Conservation (phyloP, 768 basidiomycete species). For the Agrocybe chaxingu region DNA sequence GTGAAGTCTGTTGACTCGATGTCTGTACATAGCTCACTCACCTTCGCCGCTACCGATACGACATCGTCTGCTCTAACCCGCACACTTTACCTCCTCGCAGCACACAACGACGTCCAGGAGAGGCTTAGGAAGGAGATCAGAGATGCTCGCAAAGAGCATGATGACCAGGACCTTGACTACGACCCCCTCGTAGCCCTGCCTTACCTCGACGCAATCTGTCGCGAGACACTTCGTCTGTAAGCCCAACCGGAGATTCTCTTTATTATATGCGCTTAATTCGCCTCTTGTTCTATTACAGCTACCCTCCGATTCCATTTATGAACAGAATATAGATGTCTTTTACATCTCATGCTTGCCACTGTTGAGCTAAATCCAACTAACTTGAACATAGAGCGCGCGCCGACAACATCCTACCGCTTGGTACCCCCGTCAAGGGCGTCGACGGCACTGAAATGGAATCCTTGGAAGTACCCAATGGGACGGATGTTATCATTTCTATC, state of each 20-base stretch:
- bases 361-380: background rate
- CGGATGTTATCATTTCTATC: slow-evolving; percentile 34
- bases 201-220: slow-evolving; percentile 35
- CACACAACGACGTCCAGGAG: slow-evolving; percentile 25
- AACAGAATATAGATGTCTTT: slow-evolving; percentile 2
- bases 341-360: slow-evolving; percentile 1
- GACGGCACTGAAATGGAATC: slow-evolving; percentile 34
- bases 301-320: slow-evolving; percentile 17
- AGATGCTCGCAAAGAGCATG: slow-evolving; percentile 18
- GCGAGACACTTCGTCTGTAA: slow-evolving; percentile 38
- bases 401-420: slow-evolving; percentile 41
- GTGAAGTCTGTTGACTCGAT: background rate
- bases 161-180: slow-evolving; percentile 26
- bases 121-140: slow-evolving; percentile 34
- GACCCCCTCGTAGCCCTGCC: slow-evolving; percentile 34
- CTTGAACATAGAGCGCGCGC: slow-evolving; percentile 16
- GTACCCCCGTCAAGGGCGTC: slow-evolving; percentile 29
- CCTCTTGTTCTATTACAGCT: slow-evolving; percentile 4
- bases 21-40: slow-evolving; percentile 15
- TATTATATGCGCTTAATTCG: too few species aligned
- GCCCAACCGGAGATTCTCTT: slow-evolving; percentile 1
- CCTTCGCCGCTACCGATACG: slow-evolving; percentile 42
- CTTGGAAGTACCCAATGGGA: slow-evolving; percentile 32
- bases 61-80: slow-evolving; percentile 37
- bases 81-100: slow-evolving; percentile 31